Evolutionary conservation across 2,329 filamentous ascomycete genomes (phyloP).

Genomic region (Aspergillus eucalypticola): DNA sequence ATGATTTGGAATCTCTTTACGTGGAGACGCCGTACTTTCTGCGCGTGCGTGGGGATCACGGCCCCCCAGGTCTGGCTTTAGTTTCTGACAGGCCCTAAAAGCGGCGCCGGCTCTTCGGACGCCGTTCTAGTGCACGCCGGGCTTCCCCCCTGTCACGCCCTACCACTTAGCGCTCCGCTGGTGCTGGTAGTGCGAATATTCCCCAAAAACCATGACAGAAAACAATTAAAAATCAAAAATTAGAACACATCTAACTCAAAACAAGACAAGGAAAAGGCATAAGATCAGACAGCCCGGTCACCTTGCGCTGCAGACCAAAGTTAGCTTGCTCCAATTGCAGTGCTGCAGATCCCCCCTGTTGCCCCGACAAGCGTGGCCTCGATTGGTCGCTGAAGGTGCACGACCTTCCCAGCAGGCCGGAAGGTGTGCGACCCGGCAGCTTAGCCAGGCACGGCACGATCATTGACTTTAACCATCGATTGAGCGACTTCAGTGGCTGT

Average conservation of each 20-base stretch:
- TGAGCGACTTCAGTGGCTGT: not conserved
- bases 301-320: not conserved
- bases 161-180: not conserved
- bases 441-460: constrained; percentile 4
- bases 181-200: not conserved
- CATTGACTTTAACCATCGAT: not conserved
- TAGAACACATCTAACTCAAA: not conserved
- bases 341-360: constrained; percentile 7
- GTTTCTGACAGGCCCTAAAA: not conserved
- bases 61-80: not conserved
- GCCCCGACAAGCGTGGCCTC: constrained; percentile 2
- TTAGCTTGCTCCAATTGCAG: constrained; percentile 4
- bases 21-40: not conserved
- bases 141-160: not conserved
- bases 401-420: constrained; percentile 3
- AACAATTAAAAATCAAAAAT: not conserved
- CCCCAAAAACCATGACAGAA: not conserved
- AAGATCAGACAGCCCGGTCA: not conserved
- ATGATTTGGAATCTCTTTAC: constrained; percentile 1
- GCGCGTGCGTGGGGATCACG: not conserved
- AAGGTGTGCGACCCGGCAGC: constrained; percentile 8
- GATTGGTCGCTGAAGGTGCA: not conserved
- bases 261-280: not conserved
- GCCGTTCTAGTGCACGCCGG: not conserved
- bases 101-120: not conserved